These are phyloP conservation scores for Hygrocybe coccinea DNA, from an alignment of 768 basidiomycete species.

Conservation along the genomic window DNA sequence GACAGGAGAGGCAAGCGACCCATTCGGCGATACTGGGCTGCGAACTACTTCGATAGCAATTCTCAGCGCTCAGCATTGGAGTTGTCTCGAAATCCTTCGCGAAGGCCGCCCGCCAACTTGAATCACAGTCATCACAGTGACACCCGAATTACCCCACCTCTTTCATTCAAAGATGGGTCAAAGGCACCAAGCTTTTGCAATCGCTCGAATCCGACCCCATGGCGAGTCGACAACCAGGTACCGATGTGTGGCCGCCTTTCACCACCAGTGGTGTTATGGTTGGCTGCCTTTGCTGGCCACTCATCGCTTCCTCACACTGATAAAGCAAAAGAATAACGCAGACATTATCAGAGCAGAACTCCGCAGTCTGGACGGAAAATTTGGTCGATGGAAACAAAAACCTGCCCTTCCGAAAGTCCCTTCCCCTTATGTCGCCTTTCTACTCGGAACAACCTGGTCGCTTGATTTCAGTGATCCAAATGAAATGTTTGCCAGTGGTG, in stretches of 20 bases:
- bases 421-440: slow-evolving; percentile 29
- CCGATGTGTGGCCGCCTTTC: slow-evolving; percentile 38
- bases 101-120: no score
- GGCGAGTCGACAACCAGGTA: slow-evolving; percentile 23
- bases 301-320: slow-evolving; percentile 30
- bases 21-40: no score
- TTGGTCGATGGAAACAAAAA: slow-evolving; percentile 15
- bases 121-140: no score
- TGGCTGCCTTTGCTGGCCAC: slow-evolving; percentile 29
- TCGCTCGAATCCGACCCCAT: slow-evolving; percentile 31
- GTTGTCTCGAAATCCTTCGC: no score
- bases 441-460: slow-evolving; percentile 29
- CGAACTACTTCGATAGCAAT: no score
- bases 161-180: slow-evolving; percentile 40
- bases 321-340: slow-evolving; percentile 34
- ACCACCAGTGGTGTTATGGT: slow-evolving; percentile 40
- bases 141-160: no score
- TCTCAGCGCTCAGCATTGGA: no score
- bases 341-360: slow-evolving; percentile 32
- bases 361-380: slow-evolving; percentile 26
- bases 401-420: slow-evolving; percentile 21
- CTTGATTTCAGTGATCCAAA: slow-evolving; percentile 20
- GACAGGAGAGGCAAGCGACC: no score
- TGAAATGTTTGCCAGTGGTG: slow-evolving; percentile 14
- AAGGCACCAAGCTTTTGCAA: slow-evolving; percentile 38